A percentile compares a stretch with the other conserved stretches of the same genome.
Evolutionary conservation across 805 yeast genomes (phyloP).

Genomic region (Grigorovia jiainica): DNA sequence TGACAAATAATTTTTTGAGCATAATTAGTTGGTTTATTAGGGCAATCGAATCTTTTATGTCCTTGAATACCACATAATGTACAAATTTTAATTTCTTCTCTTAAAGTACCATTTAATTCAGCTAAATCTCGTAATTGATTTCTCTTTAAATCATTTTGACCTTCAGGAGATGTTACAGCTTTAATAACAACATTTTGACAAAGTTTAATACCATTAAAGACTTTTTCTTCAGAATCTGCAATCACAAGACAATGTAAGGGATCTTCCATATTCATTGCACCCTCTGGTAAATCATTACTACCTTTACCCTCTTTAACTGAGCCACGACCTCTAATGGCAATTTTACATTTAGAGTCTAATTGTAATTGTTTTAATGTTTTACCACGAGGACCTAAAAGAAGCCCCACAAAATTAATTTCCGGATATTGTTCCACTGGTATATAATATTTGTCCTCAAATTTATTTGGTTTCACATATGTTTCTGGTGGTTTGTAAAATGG

Average conservation of each 20-base stretch:
- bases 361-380: slow-evolving; percentile 75
- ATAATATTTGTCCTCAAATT: slow-evolving; percentile 69
- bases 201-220: slow-evolving; percentile 62
- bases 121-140: slow-evolving; percentile 90
- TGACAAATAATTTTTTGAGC: slow-evolving; percentile 57
- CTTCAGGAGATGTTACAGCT: slow-evolving; percentile 84
- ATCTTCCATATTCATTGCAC: slow-evolving; percentile 55
- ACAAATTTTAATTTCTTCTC: slow-evolving; percentile 68
- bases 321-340: slow-evolving; percentile 91
- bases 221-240: slow-evolving; percentile 70
- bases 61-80: slow-evolving; percentile 57
- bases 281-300: slow-evolving; percentile 36
- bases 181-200: slow-evolving; percentile 70
- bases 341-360: slow-evolving; percentile 75
- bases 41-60: slow-evolving; percentile 60
- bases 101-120: slow-evolving; percentile 82
- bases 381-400: slow-evolving; percentile 91
- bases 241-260: slow-evolving; percentile 83
- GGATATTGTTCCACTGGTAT: slow-evolving; percentile 84
- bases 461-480: slow-evolving; percentile 63
- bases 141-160: slow-evolving; percentile 84
- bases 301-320: slow-evolving; percentile 88
- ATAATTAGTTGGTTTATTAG: slow-evolving; percentile 36
- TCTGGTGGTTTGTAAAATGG: slow-evolving; percentile 75
- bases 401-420: slow-evolving; percentile 85